These are phyloP conservation scores for Candida vartiovaarae DNA, from an alignment of 805 yeast species.

Conservation along the genomic window DNA sequence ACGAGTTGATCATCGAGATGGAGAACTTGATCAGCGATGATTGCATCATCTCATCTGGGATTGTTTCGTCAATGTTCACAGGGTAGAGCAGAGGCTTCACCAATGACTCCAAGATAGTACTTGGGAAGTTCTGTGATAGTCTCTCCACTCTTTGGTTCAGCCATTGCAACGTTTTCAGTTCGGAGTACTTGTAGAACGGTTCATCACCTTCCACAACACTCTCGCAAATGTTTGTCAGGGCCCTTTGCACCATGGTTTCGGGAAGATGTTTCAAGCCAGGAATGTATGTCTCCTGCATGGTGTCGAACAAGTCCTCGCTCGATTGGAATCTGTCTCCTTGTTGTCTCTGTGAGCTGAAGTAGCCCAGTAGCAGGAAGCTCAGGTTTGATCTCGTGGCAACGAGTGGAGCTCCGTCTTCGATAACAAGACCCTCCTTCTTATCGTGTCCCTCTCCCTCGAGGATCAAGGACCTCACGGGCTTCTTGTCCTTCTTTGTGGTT, in stretches of 20 bases:
- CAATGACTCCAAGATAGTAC: conserved; percentile 22
- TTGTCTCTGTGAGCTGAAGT: conserved; percentile 25
- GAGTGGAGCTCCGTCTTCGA: conserved; percentile 34
- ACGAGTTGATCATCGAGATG: conserved; percentile 41
- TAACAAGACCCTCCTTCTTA: conserved; percentile 28
- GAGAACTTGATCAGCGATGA: conserved; percentile 34
- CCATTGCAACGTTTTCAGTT: conserved; percentile 30
- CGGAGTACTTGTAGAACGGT: conserved; percentile 37
- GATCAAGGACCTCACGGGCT: conserved; percentile 35
- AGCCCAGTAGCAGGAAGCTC: conserved; percentile 32
- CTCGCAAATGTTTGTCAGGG: conserved; percentile 32
- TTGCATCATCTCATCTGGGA: conserved; percentile 30
- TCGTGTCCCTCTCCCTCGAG: conserved; percentile 6
- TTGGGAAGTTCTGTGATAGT: conserved; percentile 33
- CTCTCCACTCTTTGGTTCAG: conserved; percentile 32
- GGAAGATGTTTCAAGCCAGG: conserved; percentile 12
- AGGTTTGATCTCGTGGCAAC: conserved; percentile 35
- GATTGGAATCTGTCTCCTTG: conserved; percentile 25
- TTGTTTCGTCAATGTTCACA: conserved; percentile 22
- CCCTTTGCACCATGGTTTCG: conserved; percentile 3
- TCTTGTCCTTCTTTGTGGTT: conserved; percentile 21
- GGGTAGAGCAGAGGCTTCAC: conserved; percentile 24
- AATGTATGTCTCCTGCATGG: conserved; percentile 17
- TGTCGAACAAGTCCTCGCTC: conserved; percentile 39
- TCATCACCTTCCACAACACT: conserved; percentile 37